Conservation (phyloP, 2,329 filamentous ascomycete genomes). For the Xylaria hypoxylon region DNA sequence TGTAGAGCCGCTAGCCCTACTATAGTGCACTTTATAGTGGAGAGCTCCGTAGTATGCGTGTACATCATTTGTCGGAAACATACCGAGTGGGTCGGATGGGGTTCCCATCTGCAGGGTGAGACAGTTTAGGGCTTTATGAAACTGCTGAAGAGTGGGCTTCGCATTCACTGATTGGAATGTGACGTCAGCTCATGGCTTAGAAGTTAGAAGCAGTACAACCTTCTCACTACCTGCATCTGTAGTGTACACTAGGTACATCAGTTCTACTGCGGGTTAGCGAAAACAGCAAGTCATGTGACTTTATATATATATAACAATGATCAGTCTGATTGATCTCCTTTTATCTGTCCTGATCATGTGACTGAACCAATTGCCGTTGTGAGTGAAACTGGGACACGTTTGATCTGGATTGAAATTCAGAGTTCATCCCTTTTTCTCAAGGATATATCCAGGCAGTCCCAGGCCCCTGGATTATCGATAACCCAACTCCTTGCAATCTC, state of each 20-base stretch:
- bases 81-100: constrained; percentile 1
- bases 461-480: too few species aligned
- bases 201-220: background rate
- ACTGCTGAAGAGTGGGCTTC: constrained; percentile 5
- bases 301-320: too few species aligned
- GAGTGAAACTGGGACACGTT: too few species aligned
- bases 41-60: constrained; percentile 2
- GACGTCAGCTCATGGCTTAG: constrained; percentile 28
- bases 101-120: constrained; percentile 5
- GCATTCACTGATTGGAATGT: constrained; percentile 8
- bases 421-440: too few species aligned
- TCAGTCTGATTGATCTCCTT: too few species aligned
- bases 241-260: background rate
- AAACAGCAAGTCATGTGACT: too few species aligned
- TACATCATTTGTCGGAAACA: constrained; percentile 5
- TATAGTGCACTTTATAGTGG: background rate
- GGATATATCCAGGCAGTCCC: too few species aligned
- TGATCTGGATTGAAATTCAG: too few species aligned
- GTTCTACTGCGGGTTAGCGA: background rate
- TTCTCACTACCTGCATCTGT: background rate
- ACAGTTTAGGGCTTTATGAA: constrained; percentile 19
- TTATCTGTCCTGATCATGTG: too few species aligned
- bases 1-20: background rate
- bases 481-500: too few species aligned
- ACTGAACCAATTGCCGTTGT: too few species aligned